Percentiles rank a stretch among this genome's conserved stretches.
These are phyloP conservation scores for Coniferiporia weirii DNA, from an alignment of 1,284 basidiomycete species.

Conservation along the genomic window DNA sequence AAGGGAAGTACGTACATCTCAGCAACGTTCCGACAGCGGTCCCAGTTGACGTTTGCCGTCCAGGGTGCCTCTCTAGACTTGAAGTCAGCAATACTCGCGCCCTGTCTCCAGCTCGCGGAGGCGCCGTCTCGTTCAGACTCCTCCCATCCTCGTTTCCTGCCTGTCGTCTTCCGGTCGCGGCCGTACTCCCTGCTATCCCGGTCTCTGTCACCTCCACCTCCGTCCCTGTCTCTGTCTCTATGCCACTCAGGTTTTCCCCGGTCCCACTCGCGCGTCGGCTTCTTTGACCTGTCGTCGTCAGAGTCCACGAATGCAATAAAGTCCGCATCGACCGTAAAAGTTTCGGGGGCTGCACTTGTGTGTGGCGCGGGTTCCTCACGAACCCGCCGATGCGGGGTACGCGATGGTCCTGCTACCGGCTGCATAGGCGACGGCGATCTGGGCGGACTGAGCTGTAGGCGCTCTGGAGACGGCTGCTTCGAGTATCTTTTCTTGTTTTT, in stretches of 20 bases:
- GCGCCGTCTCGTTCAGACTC: slow-evolving; percentile 45
- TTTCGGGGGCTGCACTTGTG: neutral
- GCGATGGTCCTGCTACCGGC: slow-evolving; percentile 10
- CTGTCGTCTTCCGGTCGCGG: slow-evolving; percentile 9
- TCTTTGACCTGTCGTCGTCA: slow-evolving; percentile 1
- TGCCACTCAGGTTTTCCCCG: slow-evolving; percentile 5
- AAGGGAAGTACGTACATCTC: slow-evolving; percentile 56
- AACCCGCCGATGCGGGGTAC: neutral
- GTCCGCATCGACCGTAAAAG: slow-evolving; percentile 8
- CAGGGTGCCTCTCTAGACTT: slow-evolving; percentile 71
- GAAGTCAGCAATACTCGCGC: slow-evolving; percentile 38
- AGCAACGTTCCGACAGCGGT: slow-evolving; percentile 70
- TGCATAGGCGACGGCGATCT: neutral
- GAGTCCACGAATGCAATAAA: slow-evolving; percentile 14
- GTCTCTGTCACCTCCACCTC: neutral
- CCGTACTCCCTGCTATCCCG: neutral
- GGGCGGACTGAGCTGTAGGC: neutral
- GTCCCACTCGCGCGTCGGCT: slow-evolving; percentile 6
- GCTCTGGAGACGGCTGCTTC: slow-evolving; percentile 8
- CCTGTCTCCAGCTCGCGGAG: slow-evolving; percentile 54
- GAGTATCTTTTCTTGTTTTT: slow-evolving; percentile 11
- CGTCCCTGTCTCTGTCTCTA: slow-evolving; percentile 1
- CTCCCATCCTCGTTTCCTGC: slow-evolving; percentile 40
- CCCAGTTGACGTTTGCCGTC: slow-evolving; percentile 75
- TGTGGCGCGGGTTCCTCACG: neutral